Evolutionary conservation across 257 asterid species (phyloP).

Genomic region (Salvia miltiorrhiza): DNA sequence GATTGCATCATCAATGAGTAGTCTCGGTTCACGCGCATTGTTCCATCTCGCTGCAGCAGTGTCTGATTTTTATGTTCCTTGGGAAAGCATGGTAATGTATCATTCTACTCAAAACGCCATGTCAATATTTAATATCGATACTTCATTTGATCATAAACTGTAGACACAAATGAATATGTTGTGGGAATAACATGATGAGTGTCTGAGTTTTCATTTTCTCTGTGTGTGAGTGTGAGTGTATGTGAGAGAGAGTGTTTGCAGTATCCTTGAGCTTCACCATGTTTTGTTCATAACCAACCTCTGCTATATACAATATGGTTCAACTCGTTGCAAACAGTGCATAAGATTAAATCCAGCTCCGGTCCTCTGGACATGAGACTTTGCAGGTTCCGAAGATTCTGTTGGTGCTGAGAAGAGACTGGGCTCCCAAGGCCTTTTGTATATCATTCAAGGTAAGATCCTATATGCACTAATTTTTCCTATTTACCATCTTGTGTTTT

Average conservation of each 20-base stretch:
- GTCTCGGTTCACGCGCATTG: constrained; percentile 63
- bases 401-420: constrained; percentile 67
- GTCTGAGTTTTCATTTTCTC: no score
- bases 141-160: not conserved
- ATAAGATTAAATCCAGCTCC: constrained; percentile 87
- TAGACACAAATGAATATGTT: no score
- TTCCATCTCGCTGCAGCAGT: constrained; percentile 97
- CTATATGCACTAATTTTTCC: not conserved
- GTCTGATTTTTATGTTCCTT: constrained; percentile 96
- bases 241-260: no score
- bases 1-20: constrained; percentile 55
- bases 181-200: no score
- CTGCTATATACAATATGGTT: not conserved
- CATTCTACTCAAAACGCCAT: constrained; percentile 3
- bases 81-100: constrained; percentile 84
- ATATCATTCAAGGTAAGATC: constrained; percentile 72
- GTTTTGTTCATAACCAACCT: not conserved
- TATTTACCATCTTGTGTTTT: no score
- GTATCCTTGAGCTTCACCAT: not conserved
- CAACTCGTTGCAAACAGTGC: constrained; percentile 44
- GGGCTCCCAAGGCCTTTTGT: constrained; percentile 95
- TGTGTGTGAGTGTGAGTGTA: not conserved
- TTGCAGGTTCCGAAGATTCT: constrained; percentile 93
- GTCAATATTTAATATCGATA: not conserved
- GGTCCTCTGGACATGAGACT: constrained; percentile 94